Base-by-base conservation (phyloP, 495 filamentous ascomycete genomes). In the Rusavskia elegans region DNA sequence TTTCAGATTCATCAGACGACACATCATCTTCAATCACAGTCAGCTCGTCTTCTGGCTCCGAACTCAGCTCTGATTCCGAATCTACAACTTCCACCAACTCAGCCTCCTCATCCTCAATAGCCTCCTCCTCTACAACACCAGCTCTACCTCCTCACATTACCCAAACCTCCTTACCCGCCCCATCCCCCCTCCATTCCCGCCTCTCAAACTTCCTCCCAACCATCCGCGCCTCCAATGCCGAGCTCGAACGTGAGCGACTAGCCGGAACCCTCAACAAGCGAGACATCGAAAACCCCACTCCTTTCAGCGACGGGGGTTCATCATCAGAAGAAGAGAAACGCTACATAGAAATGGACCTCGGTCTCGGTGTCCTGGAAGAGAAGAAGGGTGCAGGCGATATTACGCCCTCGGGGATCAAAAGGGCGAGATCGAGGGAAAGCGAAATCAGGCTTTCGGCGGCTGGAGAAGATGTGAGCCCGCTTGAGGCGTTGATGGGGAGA, bases 331-430 rank as follows among this genome's bases (percentile, higher is more conserved):
- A 60, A 9, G 51, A 55, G 42, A 61, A 66, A 14, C 63, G 61
- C 42, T 73, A 74, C 58, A 75, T 77, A 53, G 72, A 76, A 51
- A 77, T 77, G 74, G 71, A 77, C 54, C 64, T 77, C 17, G 74
- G 74, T 1, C 56, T 77, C 11, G 74, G 74, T 10, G 73, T 77
- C 6, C 57, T 77, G 25, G 69, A 75, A 57, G 71, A 35, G 32
- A 35, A 11, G 13, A 35, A 6, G 32, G 32, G 10, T 8, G 32
- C 32, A 7, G 32, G 32, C 7, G 32, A 35, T 2, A 35, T 35
- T 3, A 35, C 32, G 32, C 32, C 32, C 10, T 35, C 13, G 32
- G 32, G 32, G 37, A 37, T 51, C n/a, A 25, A 41, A 17, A 30
- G 39, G 40, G 53, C 51, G 16, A 48, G 49, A 30, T 23, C 48